Base-by-base conservation (phyloP, 2,329 filamentous ascomycete species). In the Alternaria longipes region DNA sequence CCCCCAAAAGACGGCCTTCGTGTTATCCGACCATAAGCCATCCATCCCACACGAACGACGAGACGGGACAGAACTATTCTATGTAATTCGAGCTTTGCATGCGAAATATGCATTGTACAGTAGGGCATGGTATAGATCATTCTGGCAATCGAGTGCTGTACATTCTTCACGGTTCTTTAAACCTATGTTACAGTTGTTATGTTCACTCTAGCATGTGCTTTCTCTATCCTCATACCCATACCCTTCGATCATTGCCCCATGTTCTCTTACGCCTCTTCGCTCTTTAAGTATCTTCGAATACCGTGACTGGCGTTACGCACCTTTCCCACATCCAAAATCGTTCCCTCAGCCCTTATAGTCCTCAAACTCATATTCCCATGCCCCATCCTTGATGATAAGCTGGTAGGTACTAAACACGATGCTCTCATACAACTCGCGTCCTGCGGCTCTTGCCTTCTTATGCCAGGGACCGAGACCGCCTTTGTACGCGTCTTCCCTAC, bases 361-460 rank as follows among this genome's bases (percentile, higher is more conserved):
- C 60, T 75, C 77, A 54, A 78, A 72, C n/a, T 4, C 47, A 89
- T 91, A 95, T 45, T 81, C 84, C 65, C 83, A 77, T 38, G 85
- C 87, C 18, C 85, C 86, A 72, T 94, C 89, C 24, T 84, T 83
- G 64, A 97, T 85, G 36, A 87, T 86, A 71, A 97, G 76, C 52
- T 70, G 64, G 59, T 78, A 72, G 12, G 74, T 79, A 44, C 72
- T 71, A 64, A 83, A 83, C 36, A 63, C 64, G 64, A 83, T 82
- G 1, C 54, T 67, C 67, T 81, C 77, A 61, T 83, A 83, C 73
- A 86, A 72, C 18, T 81, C 78, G 8, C 77, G 67, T 8, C 82
- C 86, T 6, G 84, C 84, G 20, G 68, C 75, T 51, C 84, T 76
- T 9, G 86, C 86, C 64, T 83, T 80, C 54, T 79, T 80, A 76